Base-by-base conservation (phyloP, 495 filamentous ascomycete species). In the Podospora comata region DNA sequence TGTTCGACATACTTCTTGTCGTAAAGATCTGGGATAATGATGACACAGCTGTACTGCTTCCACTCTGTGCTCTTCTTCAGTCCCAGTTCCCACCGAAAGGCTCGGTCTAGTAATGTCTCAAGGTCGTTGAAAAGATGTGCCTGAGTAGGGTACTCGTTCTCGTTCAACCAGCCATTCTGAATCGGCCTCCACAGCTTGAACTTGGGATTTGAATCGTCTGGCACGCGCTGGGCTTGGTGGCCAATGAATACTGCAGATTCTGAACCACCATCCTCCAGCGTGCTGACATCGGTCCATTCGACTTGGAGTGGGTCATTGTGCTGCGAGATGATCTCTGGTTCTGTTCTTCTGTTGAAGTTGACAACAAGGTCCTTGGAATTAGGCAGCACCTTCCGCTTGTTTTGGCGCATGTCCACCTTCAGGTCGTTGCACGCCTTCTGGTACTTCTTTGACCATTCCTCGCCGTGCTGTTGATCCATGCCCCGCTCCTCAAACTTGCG, bases 131-230 rank as follows among this genome's bases (percentile, higher is more conserved):
- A 90, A 2, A 99, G 79, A 67, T 91, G 86, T 65, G 88, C 86
- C 67, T 90, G 90, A 72, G 84, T 89, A 1, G 82, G 76, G 74
- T 98, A 98, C 74, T 97, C 96, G 56, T 86, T 84, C 75, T 98
- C 96, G 70, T 99, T 97, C 71, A 93, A 87, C 81, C 87, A 91
- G 4, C 95, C 95, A 76, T 92, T 85, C 65, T 87, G 89, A 39
- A 98, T 86, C 15, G 95, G 96, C 92, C 94, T 96, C 80, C 89
- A 93, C 3, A 98, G 81, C 75, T 92, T 93, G 80, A 96, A 97
- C 66, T 91, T 88, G 9, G 94, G 95, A 13, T 85, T 87, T n/a
- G 95, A 98, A 64, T 89, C 82, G 72, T 99, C 95, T 0, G 95
- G 90, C 59, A 99, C 90, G 23, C 96, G 87, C 64, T 92, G 81